Evolutionary conservation across 495 filamentous ascomycete genomes (phyloP), one percentile per base, ranked within the genome.

Genomic region (Massariosphaeria phaeospora): DNA sequence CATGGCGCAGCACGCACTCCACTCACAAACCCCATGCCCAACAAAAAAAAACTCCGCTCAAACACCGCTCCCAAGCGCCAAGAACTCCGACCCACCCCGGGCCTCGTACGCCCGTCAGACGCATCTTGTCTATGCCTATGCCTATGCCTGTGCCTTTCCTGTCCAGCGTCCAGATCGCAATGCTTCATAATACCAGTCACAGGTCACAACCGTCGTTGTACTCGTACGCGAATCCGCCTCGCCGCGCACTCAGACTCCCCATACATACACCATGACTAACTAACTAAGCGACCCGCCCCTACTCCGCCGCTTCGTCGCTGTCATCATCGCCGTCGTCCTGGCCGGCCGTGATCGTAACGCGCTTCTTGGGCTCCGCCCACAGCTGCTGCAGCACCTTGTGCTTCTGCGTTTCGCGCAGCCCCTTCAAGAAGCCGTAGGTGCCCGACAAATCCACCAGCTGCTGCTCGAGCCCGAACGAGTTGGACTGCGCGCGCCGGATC

Each of bases 381-480:
- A 63, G 55, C 40, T 56, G 78, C 73, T 91, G 85, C 79, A 95
- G 79, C 59, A 91, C 69, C 72, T 85, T 90, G 25, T 80, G 76
- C 73, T 90, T 94, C 73, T 95, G 90, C 51, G 76, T 77, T 63
- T 85, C 79, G 46, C 90, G 75, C 17, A 89, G 79, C 4, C 74
- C 76, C 42, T 82, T 83, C 3, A 96, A 73, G 64, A 91, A 85
- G 17, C 79, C 75, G 48, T 88, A 86, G 8, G 85, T 89, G 18
- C 84, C 82, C 49, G 91, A 86, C 26, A 96, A 66, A 0, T 90
- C 89, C 8, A 74, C 69, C 48, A 96, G 89, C 71, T 96, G 90
- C 59, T 88, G 86, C 50, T 91, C 86, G 13, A 96, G 78, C 0
- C 79, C 79, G 7, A 90, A 69, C 35, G 80, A 84, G 48, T 79